Conservation (phyloP, 2,329 filamentous ascomycete species). For the Aureobasidium sp. region DNA sequence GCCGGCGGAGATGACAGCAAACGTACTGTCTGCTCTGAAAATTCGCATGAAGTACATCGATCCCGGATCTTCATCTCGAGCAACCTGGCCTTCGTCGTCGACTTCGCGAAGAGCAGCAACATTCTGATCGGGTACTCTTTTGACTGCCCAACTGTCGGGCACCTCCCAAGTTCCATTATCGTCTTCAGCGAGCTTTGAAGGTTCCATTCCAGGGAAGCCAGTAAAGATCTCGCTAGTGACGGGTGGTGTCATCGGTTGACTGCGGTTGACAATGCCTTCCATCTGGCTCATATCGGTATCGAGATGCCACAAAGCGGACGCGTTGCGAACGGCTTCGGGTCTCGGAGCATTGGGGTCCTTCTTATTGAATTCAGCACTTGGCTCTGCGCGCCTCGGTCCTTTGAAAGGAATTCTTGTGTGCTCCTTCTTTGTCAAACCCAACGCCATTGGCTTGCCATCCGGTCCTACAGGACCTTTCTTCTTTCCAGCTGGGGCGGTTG, state of each 20-base stretch:
- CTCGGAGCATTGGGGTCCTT: constrained; percentile 42
- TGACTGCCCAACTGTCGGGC: constrained; percentile 94
- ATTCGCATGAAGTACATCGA: constrained; percentile 86
- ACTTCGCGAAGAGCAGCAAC: constrained; percentile 51
- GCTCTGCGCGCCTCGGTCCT: constrained; percentile 39
- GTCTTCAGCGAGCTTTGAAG: constrained; percentile 22
- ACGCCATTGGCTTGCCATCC: constrained; percentile 15
- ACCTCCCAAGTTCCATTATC: constrained; percentile 69
- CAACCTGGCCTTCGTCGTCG: constrained; percentile 61
- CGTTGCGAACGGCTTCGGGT: constrained; percentile 23
- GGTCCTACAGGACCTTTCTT: constrained; percentile 16
- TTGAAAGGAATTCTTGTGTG: constrained; percentile 47
- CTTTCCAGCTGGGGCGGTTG: constrained; percentile 12
- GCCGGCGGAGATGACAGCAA: constrained; percentile 80
- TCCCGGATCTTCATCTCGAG: constrained; percentile 61
- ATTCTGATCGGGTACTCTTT: constrained; percentile 60
- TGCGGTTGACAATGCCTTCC: constrained; percentile 71
- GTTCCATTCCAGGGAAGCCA: constrained; percentile 31
- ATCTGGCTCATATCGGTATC: constrained; percentile 87
- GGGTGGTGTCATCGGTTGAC: constrained; percentile 59
- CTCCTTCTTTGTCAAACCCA: constrained; percentile 21
- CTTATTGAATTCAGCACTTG: constrained; percentile 33
- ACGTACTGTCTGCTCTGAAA: constrained; percentile 88
- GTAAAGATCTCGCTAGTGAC: constrained; percentile 34
- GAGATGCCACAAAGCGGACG: constrained; percentile 58